Evolutionary conservation across 306 rosid genomes (phyloP).

Genomic region (Medicago ruthenica): DNA sequence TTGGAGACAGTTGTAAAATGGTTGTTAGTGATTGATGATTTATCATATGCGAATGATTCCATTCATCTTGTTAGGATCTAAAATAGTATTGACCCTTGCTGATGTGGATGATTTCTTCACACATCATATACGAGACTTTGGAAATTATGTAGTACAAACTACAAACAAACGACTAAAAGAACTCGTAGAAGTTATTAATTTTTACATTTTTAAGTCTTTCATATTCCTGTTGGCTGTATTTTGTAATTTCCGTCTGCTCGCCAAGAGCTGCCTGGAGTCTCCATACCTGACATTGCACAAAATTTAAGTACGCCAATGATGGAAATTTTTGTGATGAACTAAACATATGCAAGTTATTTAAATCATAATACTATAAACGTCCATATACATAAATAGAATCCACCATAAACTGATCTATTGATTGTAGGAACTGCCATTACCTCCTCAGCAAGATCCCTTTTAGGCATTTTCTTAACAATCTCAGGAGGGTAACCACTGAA

Average conservation of each 20-base stretch:
- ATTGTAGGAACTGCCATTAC: slow-evolving; percentile 51
- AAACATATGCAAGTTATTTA: slow-evolving; percentile 17
- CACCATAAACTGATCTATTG: neutral
- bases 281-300: slow-evolving; percentile 73
- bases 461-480: slow-evolving; percentile 98
- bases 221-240: slow-evolving; percentile 88
- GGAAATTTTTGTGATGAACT: slow-evolving; percentile 21
- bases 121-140: slow-evolving; percentile 12
- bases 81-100: neutral
- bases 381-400: neutral
- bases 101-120: neutral
- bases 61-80: neutral
- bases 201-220: slow-evolving; percentile 94
- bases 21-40: too few relatives aligned
- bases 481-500: slow-evolving; percentile 97
- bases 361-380: slow-evolving; percentile 2
- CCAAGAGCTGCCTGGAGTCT: slow-evolving; percentile 98
- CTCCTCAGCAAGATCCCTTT: slow-evolving; percentile 99
- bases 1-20: too few relatives aligned
- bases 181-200: slow-evolving; percentile 35
- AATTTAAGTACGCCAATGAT: slow-evolving; percentile 23
- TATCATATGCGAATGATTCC: neutral
- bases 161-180: slow-evolving; percentile 18
- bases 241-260: slow-evolving; percentile 91
- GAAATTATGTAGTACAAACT: slow-evolving; percentile 21